A percentile compares a stretch with the other conserved stretches of the same genome.
phyloP scores from a whole-genome alignment of 2,329 filamentous ascomycete genomes.

The Mycosphaerella arachidis region DNA sequence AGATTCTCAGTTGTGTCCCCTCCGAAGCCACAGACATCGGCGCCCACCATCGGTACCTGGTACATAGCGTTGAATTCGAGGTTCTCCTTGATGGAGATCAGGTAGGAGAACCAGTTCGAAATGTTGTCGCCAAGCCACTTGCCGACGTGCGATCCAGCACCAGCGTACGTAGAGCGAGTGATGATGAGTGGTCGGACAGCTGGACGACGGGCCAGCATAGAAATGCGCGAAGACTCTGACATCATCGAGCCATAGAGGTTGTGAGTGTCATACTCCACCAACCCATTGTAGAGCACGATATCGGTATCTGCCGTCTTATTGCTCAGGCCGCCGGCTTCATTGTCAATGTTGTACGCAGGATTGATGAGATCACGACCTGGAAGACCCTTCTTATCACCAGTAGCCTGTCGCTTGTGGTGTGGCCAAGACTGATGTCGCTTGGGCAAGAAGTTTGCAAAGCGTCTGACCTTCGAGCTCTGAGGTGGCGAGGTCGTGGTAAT shows the following conservation, averaged over 20 bases:
- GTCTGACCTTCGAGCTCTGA: constrained; percentile 23
- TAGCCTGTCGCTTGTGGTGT: constrained; percentile 18
- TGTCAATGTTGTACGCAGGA: constrained; percentile 62
- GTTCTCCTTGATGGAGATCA: constrained; percentile 40
- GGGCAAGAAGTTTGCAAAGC: constrained; percentile 11
- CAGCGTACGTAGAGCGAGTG: constrained; percentile 71
- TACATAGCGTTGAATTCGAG: constrained; percentile 46
- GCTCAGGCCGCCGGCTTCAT: constrained; percentile 48
- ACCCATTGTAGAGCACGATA: constrained; percentile 62
- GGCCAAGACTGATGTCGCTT: constrained; percentile 10
- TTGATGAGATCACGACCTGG: constrained; percentile 59
- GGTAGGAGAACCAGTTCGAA: constrained; percentile 43
- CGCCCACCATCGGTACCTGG: constrained; percentile 46
- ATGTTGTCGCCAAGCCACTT: constrained; percentile 59
- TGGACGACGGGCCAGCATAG: constrained; percentile 64
- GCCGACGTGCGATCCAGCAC: constrained; percentile 58
- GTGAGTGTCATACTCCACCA: constrained; percentile 69
- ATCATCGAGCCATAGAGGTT: constrained; percentile 75
- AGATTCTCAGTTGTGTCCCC: constrained; percentile 62
- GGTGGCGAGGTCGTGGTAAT: constrained; percentile 31
- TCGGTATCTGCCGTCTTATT: constrained; percentile 59
- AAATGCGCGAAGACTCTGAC: constrained; percentile 59
- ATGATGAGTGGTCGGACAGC: constrained; percentile 64
- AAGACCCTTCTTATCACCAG: constrained; percentile 46
- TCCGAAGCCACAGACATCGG: constrained; percentile 73